Percentiles rank a stretch among this genome's conserved stretches.
These are phyloP conservation scores for Orbilia brochopaga DNA, from an alignment of 2,329 filamentous ascomycete genomes.

Conservation along the genomic window DNA sequence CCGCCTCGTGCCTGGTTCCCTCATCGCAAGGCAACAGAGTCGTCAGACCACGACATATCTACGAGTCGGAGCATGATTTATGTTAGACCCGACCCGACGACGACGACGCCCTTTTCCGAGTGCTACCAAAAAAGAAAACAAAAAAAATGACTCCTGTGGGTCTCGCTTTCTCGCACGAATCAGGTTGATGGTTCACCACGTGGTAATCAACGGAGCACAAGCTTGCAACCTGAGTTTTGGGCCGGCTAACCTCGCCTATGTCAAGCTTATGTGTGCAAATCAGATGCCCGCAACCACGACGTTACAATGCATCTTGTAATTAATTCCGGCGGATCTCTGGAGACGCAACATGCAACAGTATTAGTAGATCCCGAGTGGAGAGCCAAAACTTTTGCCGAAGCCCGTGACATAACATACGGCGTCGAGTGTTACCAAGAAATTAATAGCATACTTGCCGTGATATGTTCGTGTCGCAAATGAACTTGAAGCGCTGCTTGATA, in stretches of 20 bases:
- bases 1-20: slow-evolving; percentile 29
- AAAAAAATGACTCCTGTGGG: slow-evolving; percentile 26
- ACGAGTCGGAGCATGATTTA: slow-evolving; percentile 12
- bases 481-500: no score
- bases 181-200: slow-evolving; percentile 40
- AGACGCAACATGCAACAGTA: slow-evolving; percentile 9
- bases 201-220: slow-evolving; percentile 33
- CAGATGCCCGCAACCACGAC: slow-evolving; percentile 20
- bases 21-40: slow-evolving; percentile 37
- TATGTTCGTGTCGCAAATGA: no score
- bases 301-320: not conserved
- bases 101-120: slow-evolving; percentile 13
- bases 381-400: not conserved
- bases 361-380: not conserved
- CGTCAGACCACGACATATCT: slow-evolving; percentile 35
- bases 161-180: slow-evolving; percentile 38
- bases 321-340: slow-evolving; percentile 2
- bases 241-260: slow-evolving; percentile 48
- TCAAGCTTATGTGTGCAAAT: slow-evolving; percentile 34
- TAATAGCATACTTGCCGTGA: no score
- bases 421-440: no score
- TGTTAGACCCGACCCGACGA: no score
- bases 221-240: slow-evolving; percentile 35
- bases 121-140: slow-evolving; percentile 3
- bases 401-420: not conserved